Conservation (phyloP, 352 stramenopile species). For the Phytophthora pseudosyringae region DNA sequence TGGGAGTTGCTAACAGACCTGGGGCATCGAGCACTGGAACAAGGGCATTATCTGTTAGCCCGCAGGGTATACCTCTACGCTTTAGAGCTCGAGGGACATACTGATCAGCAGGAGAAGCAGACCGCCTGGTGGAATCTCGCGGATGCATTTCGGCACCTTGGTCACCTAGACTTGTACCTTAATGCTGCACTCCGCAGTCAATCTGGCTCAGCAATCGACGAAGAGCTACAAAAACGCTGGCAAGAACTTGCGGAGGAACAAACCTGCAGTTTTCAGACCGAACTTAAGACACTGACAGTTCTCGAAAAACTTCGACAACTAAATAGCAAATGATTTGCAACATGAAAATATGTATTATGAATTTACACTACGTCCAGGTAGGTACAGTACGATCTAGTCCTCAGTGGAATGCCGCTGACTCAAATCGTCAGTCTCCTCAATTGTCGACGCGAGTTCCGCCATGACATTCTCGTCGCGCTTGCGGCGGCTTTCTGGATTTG, state of each 20-base stretch:
- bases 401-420: slow-evolving; percentile 1
- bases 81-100: slow-evolving; percentile 30
- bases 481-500: background rate
- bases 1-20: slow-evolving; percentile 64
- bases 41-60: slow-evolving; percentile 66
- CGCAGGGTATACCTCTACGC: slow-evolving; percentile 54
- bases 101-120: slow-evolving; percentile 17
- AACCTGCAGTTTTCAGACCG: slow-evolving; percentile 35
- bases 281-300: slow-evolving; percentile 29
- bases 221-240: slow-evolving; percentile 6
- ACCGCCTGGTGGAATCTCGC: slow-evolving; percentile 61
- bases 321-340: slow-evolving; percentile 14
- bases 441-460: slow-evolving; percentile 29
- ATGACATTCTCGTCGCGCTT: slow-evolving; percentile 19
- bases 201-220: slow-evolving; percentile 3
- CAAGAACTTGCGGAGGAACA: slow-evolving; percentile 18
- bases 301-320: slow-evolving; percentile 42
- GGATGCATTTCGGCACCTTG: slow-evolving; percentile 69
- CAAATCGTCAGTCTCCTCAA: slow-evolving; percentile 36
- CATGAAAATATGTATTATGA: slow-evolving; percentile 12
- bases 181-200: slow-evolving; percentile 40
- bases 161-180: slow-evolving; percentile 57
- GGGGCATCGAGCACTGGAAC: slow-evolving; percentile 40
- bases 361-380: background rate
- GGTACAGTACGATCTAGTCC: slow-evolving; percentile 2